Base-by-base conservation (phyloP, 2,329 filamentous ascomycete genomes). In the Cercospora berteroae region DNA sequence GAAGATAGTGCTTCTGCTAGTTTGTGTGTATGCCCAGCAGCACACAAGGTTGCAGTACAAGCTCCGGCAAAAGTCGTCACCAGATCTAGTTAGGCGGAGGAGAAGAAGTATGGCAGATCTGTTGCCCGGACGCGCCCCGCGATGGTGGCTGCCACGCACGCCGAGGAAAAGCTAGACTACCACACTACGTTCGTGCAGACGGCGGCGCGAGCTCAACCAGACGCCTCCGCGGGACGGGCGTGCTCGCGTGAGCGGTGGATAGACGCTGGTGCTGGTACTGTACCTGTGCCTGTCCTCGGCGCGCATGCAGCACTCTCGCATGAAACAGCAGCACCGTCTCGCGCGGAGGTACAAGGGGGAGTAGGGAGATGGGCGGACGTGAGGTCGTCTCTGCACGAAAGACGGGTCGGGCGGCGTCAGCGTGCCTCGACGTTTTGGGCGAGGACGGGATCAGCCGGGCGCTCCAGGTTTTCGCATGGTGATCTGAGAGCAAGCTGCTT, bases 61-160 rank as follows among this genome's bases (percentile, higher is more conserved):
- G 18, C 39, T 16, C 36, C 27, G 39, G 33, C 58, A 60, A 33
- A 60, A 60, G 59, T 61, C 59, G 59, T 48, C 42, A 61, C 33
- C n/a, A 29, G 57, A 60, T 60, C 31, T 60, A 39, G 44, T n/a
- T n/a, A 2, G 10, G 20, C 44, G 36, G 16, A 39, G 16, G 16
- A 8, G 36, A 39, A 33, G 31, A 12, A 39, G 36, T 8, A 63
- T 60, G 66, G 63, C 33, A 59, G 50, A 57, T 64, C 59, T 42
- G 25, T 42, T n/a, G 29, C 5, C 44, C 44, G 44, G 44, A 50
- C 20, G 44, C 33, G 48, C 33, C 56, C 66, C 66, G 64, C 60
- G 20, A 23, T 23, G 60, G 66, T 68, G 63, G 67, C 63, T 66
- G 67, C 67, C 60, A 66, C 60, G 63, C 67, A 50, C 39, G 58